Base-by-base conservation (phyloP, 192 early-diverging fungal genomes). In the Radiomyces spectabilis region DNA sequence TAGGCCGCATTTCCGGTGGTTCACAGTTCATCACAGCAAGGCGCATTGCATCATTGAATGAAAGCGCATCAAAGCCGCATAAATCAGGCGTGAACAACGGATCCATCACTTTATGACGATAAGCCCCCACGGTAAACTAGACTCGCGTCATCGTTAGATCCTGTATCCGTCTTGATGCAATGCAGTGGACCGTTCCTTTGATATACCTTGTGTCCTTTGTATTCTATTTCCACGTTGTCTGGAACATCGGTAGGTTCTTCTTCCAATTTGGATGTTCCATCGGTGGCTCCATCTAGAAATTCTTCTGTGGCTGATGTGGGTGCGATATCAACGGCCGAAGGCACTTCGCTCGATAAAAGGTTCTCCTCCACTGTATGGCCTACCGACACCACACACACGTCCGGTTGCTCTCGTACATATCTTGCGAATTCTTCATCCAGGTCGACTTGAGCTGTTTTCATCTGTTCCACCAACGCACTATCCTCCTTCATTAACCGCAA, bases 81-180 rank as follows among this genome's bases (percentile, higher is more conserved):
- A 80, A 53, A 16, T 60, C 49, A 0, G 95, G 85, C 27, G 82
- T 63, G 57, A 96, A 88, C 9, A 98, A 68, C 1, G 87, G 75
- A 35, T 95, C 85, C 7, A 62, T 68, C 2, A 73, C 80, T 32
- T 69, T 65, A 54, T 76, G 75, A 12, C 90, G 77, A 24, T 74
- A 71, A 1, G 66, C 44, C 1, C 87, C 87, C 53, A 92, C 65
- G 25, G 71, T 74, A 38, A 82, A 69, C 67, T 81, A 63, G 2
- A 44, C 0, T 44, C 16, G 8, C 29, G 27, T 13, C 25, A 46
- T 18, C 6, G 21, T 16, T 32, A 19, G 21, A 21, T 24, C 9
- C 21, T 2, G 27, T 22, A 53, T 53, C n/a, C 5, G 56, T 38
- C 24, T 40, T 15, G 19, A n/a, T n/a, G n/a, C n/a, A n/a, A n/a